Evolutionary conservation across 345 rosid genomes (phyloP), one percentile per base, ranked within the genome.

Genomic region (Capsella bursapastoris): DNA sequence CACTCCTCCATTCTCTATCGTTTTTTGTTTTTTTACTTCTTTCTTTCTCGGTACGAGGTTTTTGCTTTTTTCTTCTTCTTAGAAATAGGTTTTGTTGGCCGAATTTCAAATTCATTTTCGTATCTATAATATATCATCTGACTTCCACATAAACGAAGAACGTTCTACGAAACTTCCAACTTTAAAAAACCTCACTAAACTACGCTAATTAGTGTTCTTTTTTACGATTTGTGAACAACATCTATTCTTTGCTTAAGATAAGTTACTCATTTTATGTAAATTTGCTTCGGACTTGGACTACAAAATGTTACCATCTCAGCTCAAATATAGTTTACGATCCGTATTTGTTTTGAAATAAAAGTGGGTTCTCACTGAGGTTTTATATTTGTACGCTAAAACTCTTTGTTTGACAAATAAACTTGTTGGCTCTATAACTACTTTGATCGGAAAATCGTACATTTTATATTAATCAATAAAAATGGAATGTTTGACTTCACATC

Each of bases 401-500:
- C 29, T 16, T 22, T 51, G 57, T 43, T 70, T 76, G 61, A 62
- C 75, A 63, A 15, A 29, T 51, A 55, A 22, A 55, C 65, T 61
- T 43, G 49, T 53, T 15, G 57, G 63, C 27, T 60, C 9, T 52
- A 61, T 25, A 66, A 43, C 73, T 16, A 75, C n/a, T 75, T 22
- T 18, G 28, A 67, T 51, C 2, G 53, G 9, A 16, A 41, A 43
- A 35, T 16, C 10, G 1, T 34, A 44, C 29, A 44, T 64, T 64
- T 34, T 45, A 43, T 28, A 45, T 32, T 70, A 35, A 28, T 45
- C 47, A 34, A 63, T 44, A 8, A 50, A 22, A 48, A 57, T 57
- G 3, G 22, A 57, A 48, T 57, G 45, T 62, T 35, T 76, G 74
- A 76, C 79, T 68, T 76, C 14, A 16, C 49, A 52, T 35, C 32